Conservation (phyloP, 495 filamentous ascomycete genomes). For the Venustampulla echinocandica region DNA sequence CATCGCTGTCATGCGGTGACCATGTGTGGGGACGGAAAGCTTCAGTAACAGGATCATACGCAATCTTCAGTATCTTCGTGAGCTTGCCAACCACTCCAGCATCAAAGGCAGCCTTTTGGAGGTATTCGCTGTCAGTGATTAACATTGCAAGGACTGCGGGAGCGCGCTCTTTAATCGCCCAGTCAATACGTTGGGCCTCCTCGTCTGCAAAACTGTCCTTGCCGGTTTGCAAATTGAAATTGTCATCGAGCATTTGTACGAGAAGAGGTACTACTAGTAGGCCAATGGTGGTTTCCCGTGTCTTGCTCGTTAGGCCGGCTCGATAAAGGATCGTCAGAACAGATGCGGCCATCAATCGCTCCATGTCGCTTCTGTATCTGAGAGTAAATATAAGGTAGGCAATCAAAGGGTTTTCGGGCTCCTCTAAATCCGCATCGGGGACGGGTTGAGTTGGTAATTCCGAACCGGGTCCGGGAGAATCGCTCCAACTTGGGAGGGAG, state of each 20-base stretch:
- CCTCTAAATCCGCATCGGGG: constrained; percentile 34
- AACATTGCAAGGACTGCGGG: constrained; percentile 69
- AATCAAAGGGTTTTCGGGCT: constrained; percentile 70
- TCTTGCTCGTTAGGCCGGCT: constrained; percentile 53
- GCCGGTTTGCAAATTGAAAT: constrained; percentile 21
- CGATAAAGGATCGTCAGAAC: constrained; percentile 70
- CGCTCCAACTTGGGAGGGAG: constrained; percentile 16
- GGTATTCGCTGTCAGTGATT: constrained; percentile 60
- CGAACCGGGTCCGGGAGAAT: constrained; percentile 5
- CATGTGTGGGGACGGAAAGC: constrained; percentile 33
- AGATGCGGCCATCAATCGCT: constrained; percentile 69
- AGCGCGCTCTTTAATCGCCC: constrained; percentile 57
- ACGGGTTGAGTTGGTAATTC: constrained; percentile 4
- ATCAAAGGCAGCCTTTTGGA: constrained; percentile 79
- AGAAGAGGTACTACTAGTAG: constrained; percentile 65
- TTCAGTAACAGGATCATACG: constrained; percentile 40
- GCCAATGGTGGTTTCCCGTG: constrained; percentile 52
- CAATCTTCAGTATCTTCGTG: constrained; percentile 66
- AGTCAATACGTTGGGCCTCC: constrained; percentile 28
- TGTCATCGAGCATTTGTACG: constrained; percentile 55
- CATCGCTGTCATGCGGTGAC: constrained; percentile 28
- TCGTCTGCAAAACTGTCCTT: constrained; percentile 25
- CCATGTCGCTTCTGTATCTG: constrained; percentile 51
- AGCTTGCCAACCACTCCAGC: constrained; percentile 64
- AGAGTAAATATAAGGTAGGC: constrained; percentile 72